phyloP scores from a whole-genome alignment of 2,329 filamentous ascomycete genomes.

The Penicillium griseofulvum region DNA sequence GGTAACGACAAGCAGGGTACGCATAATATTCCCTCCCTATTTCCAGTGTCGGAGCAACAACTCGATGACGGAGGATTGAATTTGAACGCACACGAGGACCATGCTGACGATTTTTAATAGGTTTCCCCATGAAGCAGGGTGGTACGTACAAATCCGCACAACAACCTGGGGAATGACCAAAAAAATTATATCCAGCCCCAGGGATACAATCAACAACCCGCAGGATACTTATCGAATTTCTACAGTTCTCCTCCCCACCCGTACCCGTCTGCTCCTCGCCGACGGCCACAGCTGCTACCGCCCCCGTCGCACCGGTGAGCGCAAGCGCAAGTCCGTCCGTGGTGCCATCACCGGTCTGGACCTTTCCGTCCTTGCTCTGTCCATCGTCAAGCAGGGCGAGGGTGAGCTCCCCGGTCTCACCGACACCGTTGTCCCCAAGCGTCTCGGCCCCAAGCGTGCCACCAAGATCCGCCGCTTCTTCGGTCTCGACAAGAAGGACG shows the following conservation, averaged over 20 bases:
- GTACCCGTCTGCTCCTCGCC: conserved; percentile 93
- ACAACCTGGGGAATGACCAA: conserved; percentile 14
- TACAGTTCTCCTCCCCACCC: conserved; percentile 80
- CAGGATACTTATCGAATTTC: conserved; percentile 29
- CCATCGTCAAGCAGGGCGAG: conserved; percentile 98
- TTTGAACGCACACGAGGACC: not conserved
- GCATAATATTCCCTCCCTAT: conserved; percentile 14
- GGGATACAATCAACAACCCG: conserved; percentile 4
- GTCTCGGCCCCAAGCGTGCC: conserved; percentile 98
- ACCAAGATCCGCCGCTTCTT: conserved; percentile 99
- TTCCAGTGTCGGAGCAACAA: not conserved
- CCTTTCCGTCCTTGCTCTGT: conserved; percentile 88
- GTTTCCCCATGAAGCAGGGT: conserved; percentile 99
- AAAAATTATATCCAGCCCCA: conserved; percentile 4
- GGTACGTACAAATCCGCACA: conserved; percentile 42
- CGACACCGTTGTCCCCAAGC: conserved; percentile 98
- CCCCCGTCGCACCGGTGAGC: conserved; percentile 93
- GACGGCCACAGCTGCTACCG: conserved; percentile 99
- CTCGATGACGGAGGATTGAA: not conserved
- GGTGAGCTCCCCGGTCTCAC: conserved; percentile 90
- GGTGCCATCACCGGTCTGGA: conserved; percentile 96
- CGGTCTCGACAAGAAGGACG: conserved; percentile 99
- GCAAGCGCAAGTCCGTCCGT: conserved; percentile 98
- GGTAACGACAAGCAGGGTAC: conserved; percentile 99
- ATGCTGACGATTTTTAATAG: conserved; percentile 32